phyloP scores from a whole-genome alignment of 495 filamentous ascomycete genomes.

The Tuber microsphaerosporum region DNA sequence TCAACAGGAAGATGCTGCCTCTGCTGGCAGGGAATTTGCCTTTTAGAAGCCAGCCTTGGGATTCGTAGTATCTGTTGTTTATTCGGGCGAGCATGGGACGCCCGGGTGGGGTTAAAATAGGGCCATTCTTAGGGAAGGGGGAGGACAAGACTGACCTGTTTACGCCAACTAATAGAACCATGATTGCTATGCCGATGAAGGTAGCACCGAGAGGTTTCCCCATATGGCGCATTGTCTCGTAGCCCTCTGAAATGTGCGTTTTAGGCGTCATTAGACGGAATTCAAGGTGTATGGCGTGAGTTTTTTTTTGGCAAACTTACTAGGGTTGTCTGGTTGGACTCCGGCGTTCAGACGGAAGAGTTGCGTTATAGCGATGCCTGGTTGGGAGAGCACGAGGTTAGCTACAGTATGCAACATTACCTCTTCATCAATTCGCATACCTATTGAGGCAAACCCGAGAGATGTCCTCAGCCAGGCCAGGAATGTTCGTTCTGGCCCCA shows the following conservation, averaged over 20 bases:
- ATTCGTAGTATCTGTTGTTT: slow-evolving; percentile 52
- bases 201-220: slow-evolving; percentile 91
- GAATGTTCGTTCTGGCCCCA: slow-evolving; percentile 75
- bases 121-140: background rate
- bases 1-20: slow-evolving; percentile 73
- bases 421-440: slow-evolving; percentile 51
- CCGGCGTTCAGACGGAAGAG: slow-evolving; percentile 85
- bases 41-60: slow-evolving; percentile 78
- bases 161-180: slow-evolving; percentile 76
- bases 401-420: background rate
- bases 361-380: slow-evolving; percentile 88
- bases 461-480: slow-evolving; percentile 95
- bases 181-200: slow-evolving; percentile 78
- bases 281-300: background rate
- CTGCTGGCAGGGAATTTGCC: slow-evolving; percentile 92
- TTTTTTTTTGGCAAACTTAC: slow-evolving; percentile 5
- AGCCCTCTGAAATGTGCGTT: slow-evolving; percentile 18
- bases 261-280: slow-evolving; percentile 10
- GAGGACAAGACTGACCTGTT: slow-evolving; percentile 54
- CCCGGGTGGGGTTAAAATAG: slow-evolving; percentile 3
- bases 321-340: slow-evolving; percentile 42
- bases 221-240: slow-evolving; percentile 58
- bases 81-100: background rate
- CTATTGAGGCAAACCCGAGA: slow-evolving; percentile 90
- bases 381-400: slow-evolving; percentile 11